Conservation (phyloP, 78 protist genomes). For the Diacronema lutheri region DNA sequence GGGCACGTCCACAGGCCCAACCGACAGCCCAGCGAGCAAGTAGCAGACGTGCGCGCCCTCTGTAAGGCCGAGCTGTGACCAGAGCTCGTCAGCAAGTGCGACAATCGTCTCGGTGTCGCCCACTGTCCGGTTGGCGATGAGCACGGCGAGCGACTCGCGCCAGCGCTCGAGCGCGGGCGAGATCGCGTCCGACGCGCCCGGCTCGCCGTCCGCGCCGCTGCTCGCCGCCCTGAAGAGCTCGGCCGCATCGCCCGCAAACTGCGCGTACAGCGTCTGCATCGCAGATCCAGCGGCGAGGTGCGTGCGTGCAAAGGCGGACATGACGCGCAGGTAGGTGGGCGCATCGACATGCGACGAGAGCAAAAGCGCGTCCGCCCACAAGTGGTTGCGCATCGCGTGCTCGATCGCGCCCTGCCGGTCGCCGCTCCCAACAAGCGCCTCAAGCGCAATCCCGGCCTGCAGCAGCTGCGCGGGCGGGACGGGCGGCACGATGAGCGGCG, state of each 20-base stretch:
- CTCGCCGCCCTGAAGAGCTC: neutral
- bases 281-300: neutral
- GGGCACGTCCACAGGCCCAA: neutral
- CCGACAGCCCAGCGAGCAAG: neutral
- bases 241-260: neutral
- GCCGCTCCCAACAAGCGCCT: neutral
- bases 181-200: neutral
- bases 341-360: neutral
- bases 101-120: neutral
- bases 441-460: no score
- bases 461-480: no score
- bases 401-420: neutral
- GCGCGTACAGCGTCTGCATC: neutral
- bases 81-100: neutral
- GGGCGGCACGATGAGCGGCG: no score
- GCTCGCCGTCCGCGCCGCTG: neutral
- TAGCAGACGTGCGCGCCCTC: neutral
- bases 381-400: neutral
- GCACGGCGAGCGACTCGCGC: neutral
- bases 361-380: constrained; percentile 21
- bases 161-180: neutral
- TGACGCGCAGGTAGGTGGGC: neutral
- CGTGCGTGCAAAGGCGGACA: neutral
- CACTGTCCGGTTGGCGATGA: neutral
- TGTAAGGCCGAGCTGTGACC: neutral